These are phyloP conservation scores for Dothiorella sarmentorum DNA, from an alignment of 2,329 filamentous ascomycete species.

Conservation along the genomic window DNA sequence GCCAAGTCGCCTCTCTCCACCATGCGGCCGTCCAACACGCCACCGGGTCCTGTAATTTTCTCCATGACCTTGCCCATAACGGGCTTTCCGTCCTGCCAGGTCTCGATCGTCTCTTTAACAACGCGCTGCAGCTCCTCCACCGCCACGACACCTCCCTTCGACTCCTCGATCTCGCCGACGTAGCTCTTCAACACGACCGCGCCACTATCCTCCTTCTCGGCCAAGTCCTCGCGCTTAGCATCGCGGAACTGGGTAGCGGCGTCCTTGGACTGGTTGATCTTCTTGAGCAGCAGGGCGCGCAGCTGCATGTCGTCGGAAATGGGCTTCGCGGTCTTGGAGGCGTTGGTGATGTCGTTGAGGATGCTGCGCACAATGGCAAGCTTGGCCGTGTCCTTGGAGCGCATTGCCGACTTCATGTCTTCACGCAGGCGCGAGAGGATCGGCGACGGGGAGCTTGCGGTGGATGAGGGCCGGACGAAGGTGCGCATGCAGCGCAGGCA, in stretches of 20 bases:
- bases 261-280: constrained; percentile 55
- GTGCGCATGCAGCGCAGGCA: constrained; percentile 27
- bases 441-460: constrained; percentile 28
- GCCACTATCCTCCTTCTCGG: constrained; percentile 66
- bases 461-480: constrained; percentile 18
- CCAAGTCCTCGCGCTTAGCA: constrained; percentile 65
- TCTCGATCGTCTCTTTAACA: constrained; percentile 52
- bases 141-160: constrained; percentile 42
- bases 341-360: constrained; percentile 68
- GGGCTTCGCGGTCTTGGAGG: constrained; percentile 68
- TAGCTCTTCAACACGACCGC: constrained; percentile 64
- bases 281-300: constrained; percentile 64
- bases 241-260: constrained; percentile 61
- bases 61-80: constrained; percentile 63
- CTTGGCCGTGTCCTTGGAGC: constrained; percentile 52
- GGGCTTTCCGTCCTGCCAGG: constrained; percentile 44
- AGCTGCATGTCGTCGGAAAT: constrained; percentile 68
- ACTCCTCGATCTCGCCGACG: constrained; percentile 51
- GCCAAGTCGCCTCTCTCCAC: constrained; percentile 62
- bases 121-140: constrained; percentile 57
- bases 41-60: constrained; percentile 39
- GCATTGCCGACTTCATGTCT: constrained; percentile 49
- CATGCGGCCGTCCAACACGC: constrained; percentile 58
- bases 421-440: constrained; percentile 43
- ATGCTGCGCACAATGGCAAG: constrained; percentile 67